Conservation (phyloP, 129 eudicot genomes). For the Cynara cardunculus region DNA sequence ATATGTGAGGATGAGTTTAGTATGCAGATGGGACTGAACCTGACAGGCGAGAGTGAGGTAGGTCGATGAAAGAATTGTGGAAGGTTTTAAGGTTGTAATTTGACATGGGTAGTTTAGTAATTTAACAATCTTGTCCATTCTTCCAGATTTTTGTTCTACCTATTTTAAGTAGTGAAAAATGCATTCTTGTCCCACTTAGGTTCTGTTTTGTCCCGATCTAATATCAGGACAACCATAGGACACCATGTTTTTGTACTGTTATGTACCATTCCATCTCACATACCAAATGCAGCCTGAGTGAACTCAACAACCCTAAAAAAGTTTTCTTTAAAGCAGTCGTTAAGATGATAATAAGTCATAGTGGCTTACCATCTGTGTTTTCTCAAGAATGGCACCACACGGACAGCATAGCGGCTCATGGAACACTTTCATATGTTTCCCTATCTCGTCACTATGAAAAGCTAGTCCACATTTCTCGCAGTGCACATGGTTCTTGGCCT, state of each 20-base stretch:
- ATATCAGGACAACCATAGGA: background rate
- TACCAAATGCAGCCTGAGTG: background rate
- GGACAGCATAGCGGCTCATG: slow-evolving; percentile 83
- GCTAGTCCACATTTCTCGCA: slow-evolving; percentile 82
- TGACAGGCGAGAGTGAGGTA: too few species aligned
- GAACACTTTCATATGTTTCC: slow-evolving; percentile 85
- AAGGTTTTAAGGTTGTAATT: background rate
- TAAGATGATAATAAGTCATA: background rate
- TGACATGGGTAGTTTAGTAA: background rate
- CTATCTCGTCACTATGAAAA: slow-evolving; percentile 76
- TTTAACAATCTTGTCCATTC: background rate
- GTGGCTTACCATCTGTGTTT: slow-evolving; percentile 77
- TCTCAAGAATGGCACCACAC: slow-evolving; percentile 80
- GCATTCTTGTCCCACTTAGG: background rate
- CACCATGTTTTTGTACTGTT: background rate
- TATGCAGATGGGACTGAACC: too few species aligned
- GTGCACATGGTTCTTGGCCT: slow-evolving; percentile 75
- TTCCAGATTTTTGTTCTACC: background rate
- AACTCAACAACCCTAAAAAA: background rate
- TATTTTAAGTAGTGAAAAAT: too few species aligned
- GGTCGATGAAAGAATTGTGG: too few species aligned
- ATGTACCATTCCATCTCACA: background rate
- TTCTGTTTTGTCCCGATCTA: background rate
- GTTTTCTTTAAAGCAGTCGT: background rate
- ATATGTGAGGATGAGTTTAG: too few species aligned